Evolutionary conservation across 257 asterid species (phyloP), one percentile per base, ranked within the genome.

Genomic region (Solanum tacnaense): DNA sequence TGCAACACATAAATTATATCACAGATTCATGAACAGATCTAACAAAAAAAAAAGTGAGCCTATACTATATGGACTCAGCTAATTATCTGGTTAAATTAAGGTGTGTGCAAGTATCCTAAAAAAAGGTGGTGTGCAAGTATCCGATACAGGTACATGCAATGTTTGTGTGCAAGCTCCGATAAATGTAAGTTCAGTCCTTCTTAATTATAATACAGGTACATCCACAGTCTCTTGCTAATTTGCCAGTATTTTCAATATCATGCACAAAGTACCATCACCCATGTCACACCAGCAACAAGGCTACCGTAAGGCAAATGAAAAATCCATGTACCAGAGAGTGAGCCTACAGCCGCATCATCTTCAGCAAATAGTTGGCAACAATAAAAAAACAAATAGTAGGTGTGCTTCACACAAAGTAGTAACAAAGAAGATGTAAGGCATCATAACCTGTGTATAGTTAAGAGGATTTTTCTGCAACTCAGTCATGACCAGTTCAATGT

Each of bases 381-480:
- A 81, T 56, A 1, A 49, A 25, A 25, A 82, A 49, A 29, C 11
- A 46, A 82, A 82, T 4, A 31, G 70, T 5, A 20, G 85, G 18
- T 20, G 18, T 49, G 70, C 70, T 81, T 18, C 86, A 82, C 70
- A 31, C 71, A 31, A 46, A 20, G 44, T 82, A 29, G 70, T 18
- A 82, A 49, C 3, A 49, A 20, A 25, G 86, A 52, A 16, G 68
- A 46, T 29, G 29, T 29, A 29, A 73, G 16, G 16, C 27, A 13
- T 72, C 76, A 49, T 88, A 88, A 96, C 99, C 99, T 97, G 99
- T 29, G 99, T 96, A 84, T 92, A 97, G 93, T 97, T 97, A 87
- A 97, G 93, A 87, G 98, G 98, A 90, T 97, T 94, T 83, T 96
- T 97, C 93, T 96, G 99, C 93, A 95, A 89, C 93, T 97, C 99